phyloP scores from a whole-genome alignment of 2,329 filamentous ascomycete genomes.

The Aspergillus ochraceoroseus region DNA sequence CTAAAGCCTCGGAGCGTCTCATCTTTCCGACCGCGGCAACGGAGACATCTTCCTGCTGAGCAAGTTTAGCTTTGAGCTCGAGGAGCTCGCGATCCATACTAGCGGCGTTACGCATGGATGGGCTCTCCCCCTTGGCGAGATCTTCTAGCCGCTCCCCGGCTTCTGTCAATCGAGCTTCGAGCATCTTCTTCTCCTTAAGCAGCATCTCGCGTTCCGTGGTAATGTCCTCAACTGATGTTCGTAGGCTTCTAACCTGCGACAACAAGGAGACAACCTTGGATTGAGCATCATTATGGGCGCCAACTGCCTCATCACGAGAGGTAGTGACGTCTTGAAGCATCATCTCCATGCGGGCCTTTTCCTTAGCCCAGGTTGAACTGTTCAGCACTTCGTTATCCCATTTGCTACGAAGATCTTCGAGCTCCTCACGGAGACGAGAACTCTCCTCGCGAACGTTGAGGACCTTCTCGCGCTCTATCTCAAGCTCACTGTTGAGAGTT shows the following conservation, averaged over 20 bases:
- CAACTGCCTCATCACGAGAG: constrained; percentile 88
- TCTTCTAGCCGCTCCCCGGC: constrained; percentile 85
- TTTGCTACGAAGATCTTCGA: constrained; percentile 89
- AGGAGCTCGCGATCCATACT: constrained; percentile 83
- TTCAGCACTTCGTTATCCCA: constrained; percentile 99
- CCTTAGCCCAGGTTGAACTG: constrained; percentile 96
- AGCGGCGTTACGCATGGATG: constrained; percentile 83
- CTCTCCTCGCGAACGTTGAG: constrained; percentile 80
- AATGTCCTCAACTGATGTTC: constrained; percentile 79
- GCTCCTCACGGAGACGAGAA: constrained; percentile 82
- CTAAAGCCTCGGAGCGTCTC: constrained; percentile 83
- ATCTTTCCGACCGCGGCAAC: constrained; percentile 94
- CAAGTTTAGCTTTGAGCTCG: constrained; percentile 79
- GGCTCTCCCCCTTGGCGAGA: constrained; percentile 75
- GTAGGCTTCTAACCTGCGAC: constrained; percentile 79
- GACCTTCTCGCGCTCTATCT: constrained; percentile 86
- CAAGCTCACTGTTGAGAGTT: constrained; percentile 82
- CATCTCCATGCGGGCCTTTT: constrained; percentile 86
- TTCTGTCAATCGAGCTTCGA: constrained; percentile 80
- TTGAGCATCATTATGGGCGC: constrained; percentile 91
- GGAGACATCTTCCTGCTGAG: constrained; percentile 89
- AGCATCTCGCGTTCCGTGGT: constrained; percentile 79
- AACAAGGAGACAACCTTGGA: constrained; percentile 85
- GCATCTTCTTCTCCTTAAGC: constrained; percentile 79
- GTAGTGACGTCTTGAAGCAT: constrained; percentile 82